Evolutionary conservation across 148 eudicot species (phyloP).

Genomic region (Hydrangea macrophylla): DNA sequence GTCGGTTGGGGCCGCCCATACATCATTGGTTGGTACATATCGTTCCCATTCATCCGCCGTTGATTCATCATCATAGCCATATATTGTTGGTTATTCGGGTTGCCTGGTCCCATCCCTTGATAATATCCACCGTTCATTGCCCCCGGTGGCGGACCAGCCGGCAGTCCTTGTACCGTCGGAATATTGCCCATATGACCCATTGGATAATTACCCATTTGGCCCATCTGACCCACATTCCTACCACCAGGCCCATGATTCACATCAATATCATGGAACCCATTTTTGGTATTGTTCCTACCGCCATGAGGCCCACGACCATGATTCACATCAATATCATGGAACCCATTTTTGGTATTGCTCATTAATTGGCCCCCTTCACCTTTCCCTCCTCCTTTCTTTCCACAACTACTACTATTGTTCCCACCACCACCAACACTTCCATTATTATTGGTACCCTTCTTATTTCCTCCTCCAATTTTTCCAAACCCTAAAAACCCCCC

Average conservation of each 20-base stretch:
- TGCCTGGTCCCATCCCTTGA: slow-evolving; percentile 57
- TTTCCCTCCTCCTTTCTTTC: slow-evolving; percentile 37
- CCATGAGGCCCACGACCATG: slow-evolving; percentile 28
- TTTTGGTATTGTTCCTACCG: slow-evolving; percentile 33
- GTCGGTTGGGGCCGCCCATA: slow-evolving; percentile 57
- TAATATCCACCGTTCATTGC: slow-evolving; percentile 35
- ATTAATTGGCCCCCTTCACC: slow-evolving; percentile 17
- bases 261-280: slow-evolving; percentile 20
- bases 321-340: slow-evolving; percentile 27
- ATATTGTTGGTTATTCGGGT: slow-evolving; percentile 55
- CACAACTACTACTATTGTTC: slow-evolving; percentile 22
- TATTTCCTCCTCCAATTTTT: slow-evolving; percentile 23
- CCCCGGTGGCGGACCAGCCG: slow-evolving; percentile 41
- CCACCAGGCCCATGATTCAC: slow-evolving; percentile 16
- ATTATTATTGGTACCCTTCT: slow-evolving; percentile 20
- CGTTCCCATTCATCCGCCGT: slow-evolving; percentile 47
- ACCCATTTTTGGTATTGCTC: slow-evolving; percentile 33
- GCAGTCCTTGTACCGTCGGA: slow-evolving; percentile 50
- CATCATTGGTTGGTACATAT: slow-evolving; percentile 56
- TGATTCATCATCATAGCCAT: slow-evolving; percentile 91
- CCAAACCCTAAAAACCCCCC: slow-evolving; percentile 22
- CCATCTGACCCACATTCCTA: slow-evolving; percentile 31
- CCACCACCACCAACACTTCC: slow-evolving; percentile 27
- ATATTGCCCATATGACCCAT: slow-evolving; percentile 51
- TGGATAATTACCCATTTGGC: slow-evolving; percentile 43